Conservation (phyloP, 73 alveolate genomes). For the Urostyla sp. region DNA sequence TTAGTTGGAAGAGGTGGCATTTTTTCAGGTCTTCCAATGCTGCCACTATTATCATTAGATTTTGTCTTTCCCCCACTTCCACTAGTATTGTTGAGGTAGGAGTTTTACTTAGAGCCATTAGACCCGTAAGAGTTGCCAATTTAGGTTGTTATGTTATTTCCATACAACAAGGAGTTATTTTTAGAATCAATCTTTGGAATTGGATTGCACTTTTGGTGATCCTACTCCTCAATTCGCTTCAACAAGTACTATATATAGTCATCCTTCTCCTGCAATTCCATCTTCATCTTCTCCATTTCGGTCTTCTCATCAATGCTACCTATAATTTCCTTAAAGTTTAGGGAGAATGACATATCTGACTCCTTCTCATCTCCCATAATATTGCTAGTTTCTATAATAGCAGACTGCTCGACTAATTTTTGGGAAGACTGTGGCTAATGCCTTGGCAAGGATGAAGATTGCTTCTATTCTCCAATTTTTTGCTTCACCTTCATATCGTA, state of each 20-base stretch:
- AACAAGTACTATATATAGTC: constrained; percentile 30
- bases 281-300: constrained; percentile 27
- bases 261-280: constrained; percentile 39
- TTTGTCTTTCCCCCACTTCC: background rate
- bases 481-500: background rate
- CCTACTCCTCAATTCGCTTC: constrained; percentile 23
- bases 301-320: constrained; percentile 49
- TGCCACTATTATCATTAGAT: background rate
- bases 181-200: background rate
- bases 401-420: constrained; percentile 33
- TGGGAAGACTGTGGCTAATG: constrained; percentile 25
- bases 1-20: background rate
- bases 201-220: constrained; percentile 1
- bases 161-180: background rate
- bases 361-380: constrained; percentile 39
- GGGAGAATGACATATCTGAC: constrained; percentile 38
- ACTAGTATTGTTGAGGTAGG: background rate
- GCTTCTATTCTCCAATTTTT: background rate
- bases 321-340: constrained; percentile 38
- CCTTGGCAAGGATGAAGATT: background rate
- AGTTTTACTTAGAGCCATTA: background rate
- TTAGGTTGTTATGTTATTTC: background rate
- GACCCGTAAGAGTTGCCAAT: background rate
- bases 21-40: background rate
- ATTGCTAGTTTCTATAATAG: constrained; percentile 23